Evolutionary conservation across 805 yeast species (phyloP).

Genomic region (Kodamaea laetipori): DNA sequence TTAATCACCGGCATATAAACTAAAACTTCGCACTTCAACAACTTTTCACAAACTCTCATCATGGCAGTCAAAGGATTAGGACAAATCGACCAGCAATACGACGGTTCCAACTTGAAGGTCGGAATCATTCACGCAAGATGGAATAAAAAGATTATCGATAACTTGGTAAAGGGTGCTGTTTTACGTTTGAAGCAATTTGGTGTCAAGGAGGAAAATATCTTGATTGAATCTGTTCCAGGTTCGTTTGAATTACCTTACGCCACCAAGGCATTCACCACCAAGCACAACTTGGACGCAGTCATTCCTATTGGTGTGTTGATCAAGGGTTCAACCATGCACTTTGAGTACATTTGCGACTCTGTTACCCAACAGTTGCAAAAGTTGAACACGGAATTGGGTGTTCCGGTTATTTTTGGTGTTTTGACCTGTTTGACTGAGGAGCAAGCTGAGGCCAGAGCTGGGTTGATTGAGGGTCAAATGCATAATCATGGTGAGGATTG

Average conservation of each 20-base stretch:
- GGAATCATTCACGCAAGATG: conserved; percentile 97
- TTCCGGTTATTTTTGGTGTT: conserved; percentile 91
- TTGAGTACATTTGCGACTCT: conserved; percentile 93
- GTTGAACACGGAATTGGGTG: conserved; percentile 64
- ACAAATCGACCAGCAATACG: conserved; percentile 63
- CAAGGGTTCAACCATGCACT: conserved; percentile 97
- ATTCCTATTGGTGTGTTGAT: conserved; percentile 93
- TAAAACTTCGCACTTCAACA: too few relatives aligned
- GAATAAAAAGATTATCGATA: conserved; percentile 77
- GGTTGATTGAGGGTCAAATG: conserved; percentile 68
- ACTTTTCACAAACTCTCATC: background rate
- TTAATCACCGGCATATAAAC: background rate
- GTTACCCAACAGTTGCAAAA: conserved; percentile 84
- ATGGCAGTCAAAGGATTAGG: conserved; percentile 89
- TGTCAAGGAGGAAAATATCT: conserved; percentile 74
- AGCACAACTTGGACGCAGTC: conserved; percentile 70
- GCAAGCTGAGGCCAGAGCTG: conserved; percentile 93
- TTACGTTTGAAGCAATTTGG: conserved; percentile 60
- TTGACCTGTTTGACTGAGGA: conserved; percentile 91
- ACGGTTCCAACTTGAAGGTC: conserved; percentile 67
- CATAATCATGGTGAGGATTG: conserved; percentile 98
- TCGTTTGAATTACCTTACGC: conserved; percentile 92
- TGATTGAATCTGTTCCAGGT: conserved; percentile 89
- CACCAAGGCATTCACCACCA: conserved; percentile 53
- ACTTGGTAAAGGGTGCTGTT: conserved; percentile 77